Percentiles rank a stretch among this genome's conserved stretches.
These are phyloP conservation scores for Apiospora arundinis DNA, from an alignment of 2,329 filamentous ascomycete genomes.

Conservation along the genomic window DNA sequence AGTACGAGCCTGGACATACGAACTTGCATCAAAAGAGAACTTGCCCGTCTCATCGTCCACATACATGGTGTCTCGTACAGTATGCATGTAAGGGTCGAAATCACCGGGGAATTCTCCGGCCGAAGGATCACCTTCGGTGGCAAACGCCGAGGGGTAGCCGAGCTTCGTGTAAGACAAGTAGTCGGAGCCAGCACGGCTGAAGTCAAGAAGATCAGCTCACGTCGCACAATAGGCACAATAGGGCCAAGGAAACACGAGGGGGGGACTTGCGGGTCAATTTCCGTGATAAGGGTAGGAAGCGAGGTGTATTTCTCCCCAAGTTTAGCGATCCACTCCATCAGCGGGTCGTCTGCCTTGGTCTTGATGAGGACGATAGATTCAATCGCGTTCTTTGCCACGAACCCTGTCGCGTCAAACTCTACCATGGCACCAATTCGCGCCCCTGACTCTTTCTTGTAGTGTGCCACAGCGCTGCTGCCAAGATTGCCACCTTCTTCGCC, in stretches of 20 bases:
- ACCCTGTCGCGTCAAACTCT: slow-evolving; percentile 57
- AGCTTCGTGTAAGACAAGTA: slow-evolving; percentile 49
- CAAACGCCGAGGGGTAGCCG: slow-evolving; percentile 48
- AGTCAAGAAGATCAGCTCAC: not conserved
- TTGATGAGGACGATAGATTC: slow-evolving; percentile 48
- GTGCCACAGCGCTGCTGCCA: slow-evolving; percentile 73
- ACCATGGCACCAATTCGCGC: slow-evolving; percentile 76
- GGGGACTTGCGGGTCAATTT: slow-evolving; percentile 36
- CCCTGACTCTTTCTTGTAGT: slow-evolving; percentile 66
- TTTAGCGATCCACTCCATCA: slow-evolving; percentile 44
- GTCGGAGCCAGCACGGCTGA: slow-evolving; percentile 46
- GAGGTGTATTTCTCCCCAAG: slow-evolving; percentile 45
- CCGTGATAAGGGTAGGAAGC: slow-evolving; percentile 43
- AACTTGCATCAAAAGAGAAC: slow-evolving; percentile 46
- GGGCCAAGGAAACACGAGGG: not conserved
- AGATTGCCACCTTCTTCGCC: slow-evolving; percentile 42
- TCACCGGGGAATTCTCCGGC: slow-evolving; percentile 40
- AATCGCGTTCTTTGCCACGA: slow-evolving; percentile 44
- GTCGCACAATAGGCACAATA: not conserved
- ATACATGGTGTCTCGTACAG: slow-evolving; percentile 43
- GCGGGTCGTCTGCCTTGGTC: slow-evolving; percentile 43
- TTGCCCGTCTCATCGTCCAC: slow-evolving; percentile 45
- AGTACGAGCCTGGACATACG: not conserved
- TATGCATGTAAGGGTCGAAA: slow-evolving; percentile 47
- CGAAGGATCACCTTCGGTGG: slow-evolving; percentile 45